These are phyloP conservation scores for Chernovozyma aurita DNA, from an alignment of 1,139 yeast genomes.

Conservation along the genomic window DNA sequence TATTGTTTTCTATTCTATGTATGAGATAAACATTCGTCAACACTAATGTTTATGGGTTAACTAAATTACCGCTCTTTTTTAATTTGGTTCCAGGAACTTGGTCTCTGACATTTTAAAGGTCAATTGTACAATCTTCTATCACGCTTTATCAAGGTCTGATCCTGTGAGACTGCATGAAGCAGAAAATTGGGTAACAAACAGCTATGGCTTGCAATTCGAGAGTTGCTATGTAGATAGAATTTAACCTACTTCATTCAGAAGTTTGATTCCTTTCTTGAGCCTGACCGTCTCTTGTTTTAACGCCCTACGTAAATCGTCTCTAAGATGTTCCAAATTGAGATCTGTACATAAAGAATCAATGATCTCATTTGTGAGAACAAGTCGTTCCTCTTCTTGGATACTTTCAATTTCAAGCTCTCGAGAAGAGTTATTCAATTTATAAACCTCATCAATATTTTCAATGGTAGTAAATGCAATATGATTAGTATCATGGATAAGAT, in stretches of 20 bases:
- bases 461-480: constrained; percentile 22
- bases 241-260: constrained; percentile 11
- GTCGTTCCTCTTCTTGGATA: constrained; percentile 22
- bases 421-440: constrained; percentile 8
- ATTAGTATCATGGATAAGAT: constrained; percentile 14
- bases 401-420: constrained; percentile 11
- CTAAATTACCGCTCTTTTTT: too few species aligned
- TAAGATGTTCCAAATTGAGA: constrained; percentile 32
- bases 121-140: too few species aligned
- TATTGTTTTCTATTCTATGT: too few species aligned
- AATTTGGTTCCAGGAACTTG: too few species aligned
- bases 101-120: too few species aligned
- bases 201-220: too few species aligned
- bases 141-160: too few species aligned
- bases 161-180: too few species aligned
- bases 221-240: not conserved
- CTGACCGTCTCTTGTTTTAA: constrained; percentile 41
- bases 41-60: too few species aligned
- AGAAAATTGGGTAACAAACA: too few species aligned
- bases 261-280: constrained; percentile 17
- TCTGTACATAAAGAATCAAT: constrained; percentile 26
- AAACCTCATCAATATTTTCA: constrained; percentile 18
- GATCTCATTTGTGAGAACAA: constrained; percentile 27
- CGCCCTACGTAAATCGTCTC: constrained; percentile 41
- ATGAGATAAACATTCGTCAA: too few species aligned